These are phyloP conservation scores for Debaryomycetaceae sp. DNA, from an alignment of 1,139 yeast species.

Conservation along the genomic window DNA sequence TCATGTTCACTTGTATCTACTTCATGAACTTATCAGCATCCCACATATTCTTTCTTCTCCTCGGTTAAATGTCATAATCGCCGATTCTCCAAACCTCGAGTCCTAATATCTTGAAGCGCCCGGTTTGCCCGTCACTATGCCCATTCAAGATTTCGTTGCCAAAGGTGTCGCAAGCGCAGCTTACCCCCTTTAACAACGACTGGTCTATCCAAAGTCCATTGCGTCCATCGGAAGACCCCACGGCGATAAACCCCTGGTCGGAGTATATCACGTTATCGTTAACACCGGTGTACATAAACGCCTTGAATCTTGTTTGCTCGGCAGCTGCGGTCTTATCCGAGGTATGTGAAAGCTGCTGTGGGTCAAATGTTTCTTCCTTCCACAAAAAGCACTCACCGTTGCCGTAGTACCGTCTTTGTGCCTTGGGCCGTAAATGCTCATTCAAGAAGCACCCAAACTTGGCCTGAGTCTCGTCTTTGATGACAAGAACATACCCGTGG, in stretches of 20 bases:
- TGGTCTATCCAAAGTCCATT: slow-evolving; percentile 90
- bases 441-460: slow-evolving; percentile 83
- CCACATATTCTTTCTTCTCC: slow-evolving; percentile 2
- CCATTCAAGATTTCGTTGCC: slow-evolving; percentile 74
- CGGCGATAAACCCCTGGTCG: slow-evolving; percentile 68
- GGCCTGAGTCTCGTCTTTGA: slow-evolving; percentile 58
- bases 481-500: slow-evolving; percentile 66
- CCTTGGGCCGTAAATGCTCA: slow-evolving; percentile 68
- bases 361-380: slow-evolving; percentile 40
- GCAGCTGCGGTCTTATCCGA: slow-evolving; percentile 4
- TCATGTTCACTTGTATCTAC: neutral
- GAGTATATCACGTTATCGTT: slow-evolving; percentile 86
- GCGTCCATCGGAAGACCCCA: slow-evolving; percentile 89
- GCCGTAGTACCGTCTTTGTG: slow-evolving; percentile 74
- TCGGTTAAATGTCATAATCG: slow-evolving; percentile 8
- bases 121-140: slow-evolving; percentile 25
- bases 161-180: slow-evolving; percentile 76
- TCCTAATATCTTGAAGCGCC: slow-evolving; percentile 68
- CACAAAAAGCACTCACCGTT: slow-evolving; percentile 95
- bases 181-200: slow-evolving; percentile 69
- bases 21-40: slow-evolving; percentile 1
- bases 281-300: slow-evolving; percentile 83
- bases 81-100: slow-evolving; percentile 86
- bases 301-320: slow-evolving; percentile 50
- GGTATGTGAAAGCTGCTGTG: slow-evolving; percentile 14